Conservation (phyloP, 2,329 filamentous ascomycete genomes). For the Aspergillus texensis region DNA sequence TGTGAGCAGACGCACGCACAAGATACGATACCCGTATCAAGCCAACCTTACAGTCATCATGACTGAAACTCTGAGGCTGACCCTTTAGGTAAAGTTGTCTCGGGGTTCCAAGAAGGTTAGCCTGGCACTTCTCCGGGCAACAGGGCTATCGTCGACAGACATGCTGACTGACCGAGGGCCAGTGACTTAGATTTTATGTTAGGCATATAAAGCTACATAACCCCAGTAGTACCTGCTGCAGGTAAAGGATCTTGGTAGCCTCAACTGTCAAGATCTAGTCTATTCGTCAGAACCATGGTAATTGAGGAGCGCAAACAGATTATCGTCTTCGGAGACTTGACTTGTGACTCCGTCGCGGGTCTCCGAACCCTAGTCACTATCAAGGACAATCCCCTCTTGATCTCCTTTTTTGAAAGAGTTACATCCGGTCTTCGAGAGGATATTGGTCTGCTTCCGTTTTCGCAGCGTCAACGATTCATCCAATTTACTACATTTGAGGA, state of each 20-base stretch:
- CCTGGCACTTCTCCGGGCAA: not conserved
- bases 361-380: not conserved
- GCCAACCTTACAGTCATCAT: conserved; percentile 1
- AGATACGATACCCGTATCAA: not conserved
- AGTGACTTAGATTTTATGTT: not conserved
- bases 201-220: not conserved
- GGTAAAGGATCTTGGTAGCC: not conserved
- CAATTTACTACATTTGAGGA: conserved; percentile 12
- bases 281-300: not conserved
- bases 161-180: not conserved
- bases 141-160: not conserved
- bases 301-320: not conserved
- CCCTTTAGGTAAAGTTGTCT: not conserved
- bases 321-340: not conserved
- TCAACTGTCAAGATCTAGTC: not conserved
- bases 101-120: not conserved
- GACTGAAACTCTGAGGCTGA: not conserved
- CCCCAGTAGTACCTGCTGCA: not conserved
- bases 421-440: conserved; percentile 6
- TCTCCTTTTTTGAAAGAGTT: conserved; percentile 11
- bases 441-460: conserved; percentile 4
- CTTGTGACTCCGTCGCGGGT: conserved; percentile 1
- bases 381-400: conserved; percentile 9
- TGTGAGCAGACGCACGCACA: not conserved
- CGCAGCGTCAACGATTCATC: conserved; percentile 11